These are phyloP conservation scores for Hortiboletus flavorubellus DNA, from an alignment of 768 basidiomycete genomes.

Conservation along the genomic window DNA sequence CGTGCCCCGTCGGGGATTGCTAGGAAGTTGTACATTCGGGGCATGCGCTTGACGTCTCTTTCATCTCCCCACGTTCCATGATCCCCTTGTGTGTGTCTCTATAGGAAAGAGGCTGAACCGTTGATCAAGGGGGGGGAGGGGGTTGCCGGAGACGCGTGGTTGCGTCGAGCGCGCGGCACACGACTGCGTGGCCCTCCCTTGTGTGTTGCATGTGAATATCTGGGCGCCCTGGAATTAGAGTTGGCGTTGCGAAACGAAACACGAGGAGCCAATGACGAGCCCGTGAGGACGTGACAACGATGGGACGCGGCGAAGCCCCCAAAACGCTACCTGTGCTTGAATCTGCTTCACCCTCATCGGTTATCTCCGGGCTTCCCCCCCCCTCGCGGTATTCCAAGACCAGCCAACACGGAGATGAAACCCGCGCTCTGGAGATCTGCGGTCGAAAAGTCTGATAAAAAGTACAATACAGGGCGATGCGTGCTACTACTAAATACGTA, in stretches of 20 bases:
- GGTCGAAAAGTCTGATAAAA: background rate
- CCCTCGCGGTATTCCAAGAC: background rate
- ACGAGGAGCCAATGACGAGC: background rate
- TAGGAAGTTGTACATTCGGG: constrained; percentile 1
- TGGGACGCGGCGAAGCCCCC: too few relatives aligned
- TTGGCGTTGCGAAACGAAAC: background rate
- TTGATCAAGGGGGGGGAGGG: constrained; percentile 1
- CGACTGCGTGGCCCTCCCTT: background rate
- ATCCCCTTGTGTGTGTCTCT: constrained; percentile 1
- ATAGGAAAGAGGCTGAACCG: background rate
- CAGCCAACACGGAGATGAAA: constrained; percentile 1
- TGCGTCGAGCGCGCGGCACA: background rate
- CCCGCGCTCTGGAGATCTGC: background rate
- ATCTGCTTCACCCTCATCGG: constrained; percentile 3
- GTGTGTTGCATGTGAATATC: background rate
- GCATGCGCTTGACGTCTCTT: background rate
- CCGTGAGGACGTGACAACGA: background rate
- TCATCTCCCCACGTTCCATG: constrained; percentile 16
- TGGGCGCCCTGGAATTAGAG: background rate
- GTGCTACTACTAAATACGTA: constrained; percentile 9
- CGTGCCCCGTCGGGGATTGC: constrained; percentile 2
- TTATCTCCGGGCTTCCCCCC: constrained; percentile 4
- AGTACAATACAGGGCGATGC: constrained; percentile 12
- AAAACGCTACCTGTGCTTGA: too few relatives aligned
- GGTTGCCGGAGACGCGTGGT: background rate